Evolutionary conservation across 352 stramenopile species (phyloP).

Genomic region (Phytophthora sp.): DNA sequence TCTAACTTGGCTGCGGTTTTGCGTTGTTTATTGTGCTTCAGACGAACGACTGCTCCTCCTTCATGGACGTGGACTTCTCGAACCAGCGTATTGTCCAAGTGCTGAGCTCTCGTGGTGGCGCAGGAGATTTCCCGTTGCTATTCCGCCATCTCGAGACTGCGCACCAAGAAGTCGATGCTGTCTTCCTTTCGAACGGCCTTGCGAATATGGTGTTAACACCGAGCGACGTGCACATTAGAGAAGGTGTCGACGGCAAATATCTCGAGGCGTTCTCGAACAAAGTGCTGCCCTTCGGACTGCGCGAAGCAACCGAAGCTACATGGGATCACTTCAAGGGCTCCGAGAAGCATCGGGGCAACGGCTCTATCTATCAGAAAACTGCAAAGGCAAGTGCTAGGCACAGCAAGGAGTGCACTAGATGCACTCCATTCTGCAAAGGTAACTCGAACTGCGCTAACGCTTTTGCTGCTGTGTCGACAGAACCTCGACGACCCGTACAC

Average conservation of each 20-base stretch:
- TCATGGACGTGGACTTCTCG: constrained; percentile 24
- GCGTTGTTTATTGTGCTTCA: constrained; percentile 10
- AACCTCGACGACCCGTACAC: constrained; percentile 41
- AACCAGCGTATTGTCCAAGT: constrained; percentile 21
- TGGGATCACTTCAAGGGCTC: constrained; percentile 53
- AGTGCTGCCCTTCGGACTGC: constrained; percentile 48
- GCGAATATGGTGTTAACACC: constrained; percentile 37
- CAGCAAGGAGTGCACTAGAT: neutral
- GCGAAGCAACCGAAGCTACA: constrained; percentile 31
- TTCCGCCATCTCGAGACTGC: constrained; percentile 37
- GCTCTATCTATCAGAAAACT: constrained; percentile 42
- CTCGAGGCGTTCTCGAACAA: constrained; percentile 51
- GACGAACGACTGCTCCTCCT: constrained; percentile 32
- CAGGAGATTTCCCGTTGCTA: constrained; percentile 33
- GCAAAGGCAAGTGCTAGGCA: constrained; percentile 34
- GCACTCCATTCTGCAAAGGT: neutral
- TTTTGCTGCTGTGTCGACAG: constrained; percentile 1
- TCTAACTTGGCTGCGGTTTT: constrained; percentile 6
- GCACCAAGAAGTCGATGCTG: constrained; percentile 32
- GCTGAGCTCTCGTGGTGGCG: constrained; percentile 25
- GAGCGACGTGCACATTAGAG: constrained; percentile 38
- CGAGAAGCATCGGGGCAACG: constrained; percentile 40
- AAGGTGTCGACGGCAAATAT: constrained; percentile 43
- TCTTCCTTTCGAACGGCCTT: constrained; percentile 41
- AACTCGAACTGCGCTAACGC: neutral